Base-by-base conservation (phyloP, 805 yeast genomes). In the Cyberlindnera misumaiensis region DNA sequence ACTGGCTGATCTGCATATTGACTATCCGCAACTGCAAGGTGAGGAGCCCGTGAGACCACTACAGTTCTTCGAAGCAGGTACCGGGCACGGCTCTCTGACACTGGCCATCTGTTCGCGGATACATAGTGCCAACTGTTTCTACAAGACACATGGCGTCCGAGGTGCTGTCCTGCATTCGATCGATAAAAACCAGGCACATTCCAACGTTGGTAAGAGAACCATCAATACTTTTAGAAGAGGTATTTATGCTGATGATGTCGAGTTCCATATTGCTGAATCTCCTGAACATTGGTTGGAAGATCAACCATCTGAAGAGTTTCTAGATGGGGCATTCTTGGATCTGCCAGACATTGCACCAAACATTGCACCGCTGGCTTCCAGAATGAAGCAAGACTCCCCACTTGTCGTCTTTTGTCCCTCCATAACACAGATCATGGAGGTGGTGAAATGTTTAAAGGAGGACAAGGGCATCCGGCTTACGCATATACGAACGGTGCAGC, bases 61-160 rank as follows among this genome's bases (percentile, higher is more conserved):
- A 10, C 73, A 71, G 36, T 64, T 63, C 40, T 51, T 72, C 14
- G 78, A 72, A 45, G 75, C 75, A 1, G 78, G 78, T 4, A 73
- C 77, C 2, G 78, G 78, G 2, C 77, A 72, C 52, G 78, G 78
- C 0, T 70, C 77, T 3, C 47, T 72, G 34, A 58, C 73, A 4
- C 37, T 72, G 31, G 68, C 71, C 8, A 65, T 72, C 12, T 60
- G 67, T 17, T 62, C 57, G 18, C 56, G 55, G 12, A 47, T 72
- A 1, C 77, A 72, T 45, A 56, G 70, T 17, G 71, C 70, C 1
- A 72, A 72, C 45, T 63, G 65, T 13, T 62, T 45, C 38, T 56
- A 58, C 10, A 44, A 46, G 12, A 46, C 46, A 3, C 48, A 45
- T 36, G 54, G 55, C 25, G 46, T 47, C 1, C 47, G 70, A 44